Evolutionary conservation across 2,329 filamentous ascomycete species (phyloP).

Genomic region (Purpureocillium takamizusanense): DNA sequence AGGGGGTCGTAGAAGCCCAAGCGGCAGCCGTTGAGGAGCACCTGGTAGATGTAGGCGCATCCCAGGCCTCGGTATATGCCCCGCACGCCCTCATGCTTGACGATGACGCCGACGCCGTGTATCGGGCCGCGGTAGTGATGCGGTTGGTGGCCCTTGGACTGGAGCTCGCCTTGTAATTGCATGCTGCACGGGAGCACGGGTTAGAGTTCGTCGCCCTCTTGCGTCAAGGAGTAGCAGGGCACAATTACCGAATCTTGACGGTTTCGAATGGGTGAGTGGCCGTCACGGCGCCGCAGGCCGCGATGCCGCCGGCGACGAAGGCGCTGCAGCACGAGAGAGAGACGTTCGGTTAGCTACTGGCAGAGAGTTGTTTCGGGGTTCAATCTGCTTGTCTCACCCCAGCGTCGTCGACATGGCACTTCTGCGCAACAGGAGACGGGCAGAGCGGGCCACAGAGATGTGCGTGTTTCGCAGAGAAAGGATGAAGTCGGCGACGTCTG

Average conservation of each 20-base stretch:
- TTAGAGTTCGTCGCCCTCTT: no score
- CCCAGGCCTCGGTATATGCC: slow-evolving; percentile 85
- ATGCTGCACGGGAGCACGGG: slow-evolving; percentile 43
- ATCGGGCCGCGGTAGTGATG: slow-evolving; percentile 86
- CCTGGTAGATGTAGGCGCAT: slow-evolving; percentile 92
- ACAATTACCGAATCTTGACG: slow-evolving; percentile 83
- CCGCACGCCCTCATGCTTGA: slow-evolving; percentile 78
- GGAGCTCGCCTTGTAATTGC: slow-evolving; percentile 93
- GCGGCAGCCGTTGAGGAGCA: slow-evolving; percentile 91
- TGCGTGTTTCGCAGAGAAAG: not conserved
- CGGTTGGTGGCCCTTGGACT: slow-evolving; percentile 74
- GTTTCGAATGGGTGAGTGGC: slow-evolving; percentile 98
- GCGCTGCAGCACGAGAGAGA: slow-evolving; percentile 40
- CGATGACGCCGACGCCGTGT: slow-evolving; percentile 83
- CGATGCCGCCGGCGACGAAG: slow-evolving; percentile 92
- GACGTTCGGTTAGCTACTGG: slow-evolving; percentile 9
- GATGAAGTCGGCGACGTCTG: no score
- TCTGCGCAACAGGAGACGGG: not conserved
- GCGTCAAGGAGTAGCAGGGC: slow-evolving; percentile 5
- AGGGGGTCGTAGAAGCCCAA: slow-evolving; percentile 97
- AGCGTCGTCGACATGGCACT: slow-evolving; percentile 23
- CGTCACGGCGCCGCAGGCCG: slow-evolving; percentile 93
- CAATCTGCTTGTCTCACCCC: slow-evolving; percentile 22
- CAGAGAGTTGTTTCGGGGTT: no score
- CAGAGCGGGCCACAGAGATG: not conserved